Conservation (phyloP, 73 alveolate species). For the Symbiodinium pilosum region DNA sequence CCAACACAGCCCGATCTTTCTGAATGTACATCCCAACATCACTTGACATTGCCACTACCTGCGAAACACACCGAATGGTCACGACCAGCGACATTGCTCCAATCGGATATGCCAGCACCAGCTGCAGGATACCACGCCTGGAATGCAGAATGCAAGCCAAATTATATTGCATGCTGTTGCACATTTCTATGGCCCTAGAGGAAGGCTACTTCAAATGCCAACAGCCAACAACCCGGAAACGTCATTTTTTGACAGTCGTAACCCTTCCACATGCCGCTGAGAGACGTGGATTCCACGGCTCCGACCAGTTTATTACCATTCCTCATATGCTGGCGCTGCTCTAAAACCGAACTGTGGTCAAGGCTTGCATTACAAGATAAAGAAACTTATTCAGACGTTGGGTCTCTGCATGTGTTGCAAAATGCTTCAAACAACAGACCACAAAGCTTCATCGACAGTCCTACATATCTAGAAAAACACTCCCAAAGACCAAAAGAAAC, state of each 20-base stretch:
- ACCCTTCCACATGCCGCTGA: not conserved
- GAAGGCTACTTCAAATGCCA: not conserved
- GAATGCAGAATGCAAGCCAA: not conserved
- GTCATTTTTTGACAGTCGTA: too few species aligned
- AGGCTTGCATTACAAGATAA: too few species aligned
- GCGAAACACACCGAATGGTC: not conserved
- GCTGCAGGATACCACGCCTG: slow-evolving; percentile 82
- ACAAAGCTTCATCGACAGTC: too few species aligned
- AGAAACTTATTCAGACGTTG: too few species aligned
- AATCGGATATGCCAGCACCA: slow-evolving; percentile 34
- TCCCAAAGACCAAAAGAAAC: too few species aligned
- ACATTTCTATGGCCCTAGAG: not conserved
- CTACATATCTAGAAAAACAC: too few species aligned
- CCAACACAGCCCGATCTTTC: too few species aligned
- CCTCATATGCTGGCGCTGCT: slow-evolving; percentile 9
- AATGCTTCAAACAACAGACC: too few species aligned
- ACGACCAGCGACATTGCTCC: slow-evolving; percentile 27
- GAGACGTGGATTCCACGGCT: slow-evolving; percentile 76
- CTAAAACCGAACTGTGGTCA: too few species aligned
- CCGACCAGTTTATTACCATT: slow-evolving; percentile 92
- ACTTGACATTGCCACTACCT: too few species aligned
- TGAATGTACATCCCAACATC: too few species aligned
- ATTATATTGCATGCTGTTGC: not conserved
- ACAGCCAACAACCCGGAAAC: not conserved
- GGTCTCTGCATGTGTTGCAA: too few species aligned